phyloP scores from a whole-genome alignment of 331 rosid genomes.

The Dryas integrifolia region DNA sequence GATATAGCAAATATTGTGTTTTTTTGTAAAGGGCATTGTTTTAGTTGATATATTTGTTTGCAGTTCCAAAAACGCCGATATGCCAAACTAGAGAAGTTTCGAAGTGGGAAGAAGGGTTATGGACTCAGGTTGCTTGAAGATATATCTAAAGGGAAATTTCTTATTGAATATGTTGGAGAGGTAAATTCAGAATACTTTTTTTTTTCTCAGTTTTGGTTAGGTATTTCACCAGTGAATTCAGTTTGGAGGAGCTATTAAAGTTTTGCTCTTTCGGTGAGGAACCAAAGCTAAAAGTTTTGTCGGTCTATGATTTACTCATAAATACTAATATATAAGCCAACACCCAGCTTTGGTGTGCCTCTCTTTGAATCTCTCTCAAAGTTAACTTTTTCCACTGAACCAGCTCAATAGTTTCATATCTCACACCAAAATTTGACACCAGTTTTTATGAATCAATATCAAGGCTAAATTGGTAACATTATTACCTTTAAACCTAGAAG shows the following conservation, averaged over 20 bases:
- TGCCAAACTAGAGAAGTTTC: conserved; percentile 73
- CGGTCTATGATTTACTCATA: neutral
- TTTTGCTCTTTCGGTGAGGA: neutral
- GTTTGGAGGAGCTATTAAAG: neutral
- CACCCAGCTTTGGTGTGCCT: conserved; percentile 3
- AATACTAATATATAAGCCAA: neutral
- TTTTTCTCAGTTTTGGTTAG: neutral
- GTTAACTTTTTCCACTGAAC: neutral
- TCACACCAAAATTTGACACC: neutral
- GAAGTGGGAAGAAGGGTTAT: conserved; percentile 87
- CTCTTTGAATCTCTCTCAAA: neutral
- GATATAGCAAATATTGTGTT: neutral
- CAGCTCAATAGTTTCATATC: no score
- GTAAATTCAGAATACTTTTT: conserved; percentile 38
- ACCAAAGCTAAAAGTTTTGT: neutral
- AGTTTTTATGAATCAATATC: neutral
- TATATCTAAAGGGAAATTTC: conserved; percentile 70
- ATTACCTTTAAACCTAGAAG: neutral
- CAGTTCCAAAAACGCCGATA: conserved; percentile 94
- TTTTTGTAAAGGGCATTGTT: conserved; percentile 24
- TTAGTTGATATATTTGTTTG: conserved; percentile 32
- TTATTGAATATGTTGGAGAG: conserved; percentile 98
- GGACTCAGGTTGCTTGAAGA: conserved; percentile 73
- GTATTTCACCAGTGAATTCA: neutral
- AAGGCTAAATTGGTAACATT: neutral